Conservation (phyloP, 805 yeast genomes). For the Kluyveromyces lactis region DNA sequence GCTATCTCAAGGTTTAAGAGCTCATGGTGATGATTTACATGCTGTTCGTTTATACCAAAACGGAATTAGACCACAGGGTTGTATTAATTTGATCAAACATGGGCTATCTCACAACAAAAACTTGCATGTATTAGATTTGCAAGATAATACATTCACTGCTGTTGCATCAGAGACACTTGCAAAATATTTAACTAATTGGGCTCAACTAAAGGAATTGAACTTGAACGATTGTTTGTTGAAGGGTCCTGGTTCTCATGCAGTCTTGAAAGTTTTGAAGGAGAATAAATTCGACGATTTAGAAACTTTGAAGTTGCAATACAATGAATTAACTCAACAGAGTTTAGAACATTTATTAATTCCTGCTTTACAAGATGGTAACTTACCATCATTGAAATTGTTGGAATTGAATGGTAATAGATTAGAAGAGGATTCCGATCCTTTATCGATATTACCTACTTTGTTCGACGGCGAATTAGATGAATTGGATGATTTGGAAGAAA, state of each 20-base stretch:
- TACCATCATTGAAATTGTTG: slow-evolving; percentile 54
- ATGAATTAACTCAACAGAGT: slow-evolving; percentile 68
- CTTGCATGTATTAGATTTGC: slow-evolving; percentile 70
- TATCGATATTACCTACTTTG: slow-evolving; percentile 50
- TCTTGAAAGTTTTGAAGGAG: slow-evolving; percentile 42
- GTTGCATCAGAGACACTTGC: slow-evolving; percentile 62
- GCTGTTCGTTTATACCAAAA: slow-evolving; percentile 82
- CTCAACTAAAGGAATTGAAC: slow-evolving; percentile 61
- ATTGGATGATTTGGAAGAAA: slow-evolving; percentile 88
- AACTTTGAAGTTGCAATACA: slow-evolving; percentile 70
- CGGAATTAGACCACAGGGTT: slow-evolving; percentile 94
- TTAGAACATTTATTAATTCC: slow-evolving; percentile 44
- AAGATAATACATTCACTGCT: slow-evolving; percentile 88
- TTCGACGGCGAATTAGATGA: slow-evolving; percentile 88
- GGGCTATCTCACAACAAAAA: slow-evolving; percentile 60
- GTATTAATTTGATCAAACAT: slow-evolving; percentile 58
- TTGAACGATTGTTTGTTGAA: slow-evolving; percentile 85
- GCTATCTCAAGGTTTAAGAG: slow-evolving; percentile 76
- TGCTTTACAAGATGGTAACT: slow-evolving; percentile 41
- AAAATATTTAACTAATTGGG: slow-evolving; percentile 53
- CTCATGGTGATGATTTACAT: slow-evolving; percentile 60
- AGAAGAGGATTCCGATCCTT: slow-evolving; percentile 72
- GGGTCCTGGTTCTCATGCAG: slow-evolving; percentile 58
- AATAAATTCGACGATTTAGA: slow-evolving; percentile 38
- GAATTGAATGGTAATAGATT: slow-evolving; percentile 93